A percentile compares a stretch with the other conserved stretches of the same genome.
These are phyloP conservation scores for Phytophthora boehmeriae DNA, from an alignment of 352 stramenopile genomes.

Conservation along the genomic window DNA sequence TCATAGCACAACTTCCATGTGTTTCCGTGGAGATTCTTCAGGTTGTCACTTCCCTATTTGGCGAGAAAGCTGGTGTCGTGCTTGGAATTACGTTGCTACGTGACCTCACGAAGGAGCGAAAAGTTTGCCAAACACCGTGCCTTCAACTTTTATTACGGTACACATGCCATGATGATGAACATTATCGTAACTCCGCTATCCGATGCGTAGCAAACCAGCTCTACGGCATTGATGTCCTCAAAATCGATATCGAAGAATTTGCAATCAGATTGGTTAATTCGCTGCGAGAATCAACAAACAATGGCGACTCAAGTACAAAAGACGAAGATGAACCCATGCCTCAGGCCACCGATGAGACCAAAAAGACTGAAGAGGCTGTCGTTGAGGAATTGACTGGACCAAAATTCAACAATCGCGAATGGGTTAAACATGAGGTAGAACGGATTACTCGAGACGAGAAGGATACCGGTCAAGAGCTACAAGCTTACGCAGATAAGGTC, in stretches of 20 bases:
- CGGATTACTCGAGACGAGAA: constrained; percentile 32
- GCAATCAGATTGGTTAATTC: constrained; percentile 65
- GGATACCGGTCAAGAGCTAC: constrained; percentile 37
- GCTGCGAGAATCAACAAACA: constrained; percentile 33
- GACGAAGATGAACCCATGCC: constrained; percentile 38
- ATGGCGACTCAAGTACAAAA: constrained; percentile 4
- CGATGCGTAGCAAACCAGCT: constrained; percentile 83
- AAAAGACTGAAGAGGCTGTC: constrained; percentile 11
- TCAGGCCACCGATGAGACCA: constrained; percentile 12
- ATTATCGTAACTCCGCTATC: constrained; percentile 72
- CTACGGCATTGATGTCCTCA: constrained; percentile 59
- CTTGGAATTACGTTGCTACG: constrained; percentile 77
- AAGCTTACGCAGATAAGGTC: constrained; percentile 46
- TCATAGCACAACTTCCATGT: constrained; percentile 62
- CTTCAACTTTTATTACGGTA: constrained; percentile 73
- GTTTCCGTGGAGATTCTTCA: constrained; percentile 66
- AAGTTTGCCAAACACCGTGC: constrained; percentile 51
- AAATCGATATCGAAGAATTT: constrained; percentile 65
- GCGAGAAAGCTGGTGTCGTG: constrained; percentile 61
- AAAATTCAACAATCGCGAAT: constrained; percentile 11
- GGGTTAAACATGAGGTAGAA: constrained; percentile 37
- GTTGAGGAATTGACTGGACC: constrained; percentile 8
- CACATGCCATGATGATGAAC: constrained; percentile 69
- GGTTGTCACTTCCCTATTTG: constrained; percentile 54
- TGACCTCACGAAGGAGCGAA: constrained; percentile 73